phyloP scores from a whole-genome alignment of 129 eudicot species.

The Tagetes patula region DNA sequence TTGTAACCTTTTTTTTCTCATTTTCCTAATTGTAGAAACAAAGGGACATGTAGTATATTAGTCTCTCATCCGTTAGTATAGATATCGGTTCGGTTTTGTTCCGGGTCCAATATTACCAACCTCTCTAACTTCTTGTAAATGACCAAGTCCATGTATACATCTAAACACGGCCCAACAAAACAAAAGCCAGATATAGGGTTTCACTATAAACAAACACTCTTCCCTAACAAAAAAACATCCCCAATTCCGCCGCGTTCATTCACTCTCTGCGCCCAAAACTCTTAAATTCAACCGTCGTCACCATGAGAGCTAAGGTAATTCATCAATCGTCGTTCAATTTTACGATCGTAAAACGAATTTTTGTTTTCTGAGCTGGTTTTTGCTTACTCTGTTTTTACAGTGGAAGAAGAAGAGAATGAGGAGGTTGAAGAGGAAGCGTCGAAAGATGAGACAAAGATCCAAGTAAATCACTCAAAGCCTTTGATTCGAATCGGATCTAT shows the following conservation, averaged over 20 bases:
- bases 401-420: slow-evolving; percentile 49
- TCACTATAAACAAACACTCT: not conserved
- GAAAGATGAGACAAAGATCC: slow-evolving; percentile 68
- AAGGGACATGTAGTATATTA: too few relatives aligned
- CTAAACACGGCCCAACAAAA: not conserved
- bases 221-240: not conserved
- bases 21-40: too few relatives aligned
- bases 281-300: not conserved
- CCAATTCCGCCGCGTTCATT: not conserved
- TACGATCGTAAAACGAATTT: not conserved
- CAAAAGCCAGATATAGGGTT: not conserved
- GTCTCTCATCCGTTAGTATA: too few relatives aligned
- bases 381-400: slow-evolving; percentile 12
- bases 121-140: too few relatives aligned
- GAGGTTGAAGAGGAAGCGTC: slow-evolving; percentile 66
- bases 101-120: too few relatives aligned
- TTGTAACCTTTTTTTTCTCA: too few relatives aligned
- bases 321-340: not conserved
- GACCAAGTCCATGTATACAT: too few relatives aligned
- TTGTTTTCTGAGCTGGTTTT: not conserved
- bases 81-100: too few relatives aligned
- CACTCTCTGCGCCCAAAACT: not conserved
- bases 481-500: not conserved
- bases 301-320: not conserved
- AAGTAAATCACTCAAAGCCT: slow-evolving; percentile 20